phyloP scores from a whole-genome alignment of 2,329 filamentous ascomycete species.

The Fusarium agapanthi region DNA sequence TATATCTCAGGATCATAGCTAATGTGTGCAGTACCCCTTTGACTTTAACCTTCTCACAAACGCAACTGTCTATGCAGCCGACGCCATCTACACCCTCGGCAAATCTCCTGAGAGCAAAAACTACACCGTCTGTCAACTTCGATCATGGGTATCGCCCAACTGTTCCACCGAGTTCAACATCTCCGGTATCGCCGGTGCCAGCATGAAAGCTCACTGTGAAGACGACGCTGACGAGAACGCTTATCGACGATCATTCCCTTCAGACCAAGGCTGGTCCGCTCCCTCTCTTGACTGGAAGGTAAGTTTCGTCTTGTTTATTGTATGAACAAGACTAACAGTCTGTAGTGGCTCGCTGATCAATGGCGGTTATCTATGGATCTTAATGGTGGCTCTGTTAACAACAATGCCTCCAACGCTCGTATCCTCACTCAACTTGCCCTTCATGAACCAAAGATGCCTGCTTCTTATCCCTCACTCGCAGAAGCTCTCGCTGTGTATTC shows the following conservation, averaged over 20 bases:
- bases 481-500: conserved; percentile 78
- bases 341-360: conserved; percentile 57
- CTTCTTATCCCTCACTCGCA: conserved; percentile 70
- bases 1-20: background rate
- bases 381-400: conserved; percentile 62
- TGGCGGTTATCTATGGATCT: conserved; percentile 67
- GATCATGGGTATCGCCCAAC: conserved; percentile 68
- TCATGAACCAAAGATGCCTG: conserved; percentile 51
- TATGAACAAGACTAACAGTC: background rate
- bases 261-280: conserved; percentile 42
- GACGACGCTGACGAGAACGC: conserved; percentile 61
- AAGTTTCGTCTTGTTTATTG: background rate
- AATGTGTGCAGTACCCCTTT: conserved; percentile 57
- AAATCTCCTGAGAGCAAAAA: conserved; percentile 53
- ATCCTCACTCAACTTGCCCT: conserved; percentile 64
- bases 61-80: conserved; percentile 50
- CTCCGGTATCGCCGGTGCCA: conserved; percentile 65
- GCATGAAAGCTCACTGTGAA: conserved; percentile 69
- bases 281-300: conserved; percentile 61
- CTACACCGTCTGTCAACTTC: conserved; percentile 75
- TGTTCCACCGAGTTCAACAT: conserved; percentile 72
- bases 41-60: conserved; percentile 75
- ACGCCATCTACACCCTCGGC: conserved; percentile 73
- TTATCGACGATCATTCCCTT: conserved; percentile 58
- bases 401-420: conserved; percentile 66